These are phyloP conservation scores for Yarrowia sp. DNA, from an alignment of 805 yeast genomes.

Conservation along the genomic window DNA sequence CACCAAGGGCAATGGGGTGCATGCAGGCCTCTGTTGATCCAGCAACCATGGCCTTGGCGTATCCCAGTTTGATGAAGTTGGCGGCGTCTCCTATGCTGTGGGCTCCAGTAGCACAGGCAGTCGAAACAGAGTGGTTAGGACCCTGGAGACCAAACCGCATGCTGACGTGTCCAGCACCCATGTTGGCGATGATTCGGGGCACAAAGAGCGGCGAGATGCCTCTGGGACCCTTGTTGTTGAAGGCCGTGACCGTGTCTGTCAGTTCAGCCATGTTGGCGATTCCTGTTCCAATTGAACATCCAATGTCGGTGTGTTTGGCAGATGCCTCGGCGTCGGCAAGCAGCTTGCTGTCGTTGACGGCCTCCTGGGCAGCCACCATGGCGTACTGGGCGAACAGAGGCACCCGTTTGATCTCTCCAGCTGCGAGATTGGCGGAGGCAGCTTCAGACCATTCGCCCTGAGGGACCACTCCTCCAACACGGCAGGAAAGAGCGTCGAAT, in stretches of 20 bases:
- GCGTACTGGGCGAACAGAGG: conserved; percentile 79
- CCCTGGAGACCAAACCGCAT: conserved; percentile 76
- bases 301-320: conserved; percentile 33
- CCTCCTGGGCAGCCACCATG: conserved; percentile 71
- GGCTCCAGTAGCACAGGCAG: conserved; percentile 97
- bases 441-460: conserved; percentile 45
- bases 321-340: conserved; percentile 32
- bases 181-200: conserved; percentile 78
- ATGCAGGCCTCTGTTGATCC: conserved; percentile 92
- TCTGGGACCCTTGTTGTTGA: conserved; percentile 53
- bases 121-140: conserved; percentile 81
- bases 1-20: conserved; percentile 84
- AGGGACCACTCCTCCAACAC: conserved; percentile 76
- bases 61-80: conserved; percentile 72
- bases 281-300: conserved; percentile 91
- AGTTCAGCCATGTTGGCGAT: conserved; percentile 82
- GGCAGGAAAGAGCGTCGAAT: conserved; percentile 59
- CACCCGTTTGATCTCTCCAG: conserved; percentile 54
- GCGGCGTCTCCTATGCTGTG: conserved; percentile 93
- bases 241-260: conserved; percentile 58
- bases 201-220: conserved; percentile 82
- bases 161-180: conserved; percentile 92
- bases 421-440: conserved; percentile 48
- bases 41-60: conserved; percentile 83
- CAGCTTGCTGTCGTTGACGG: conserved; percentile 66